Evolutionary conservation across 192 early-diverging fungal genomes (phyloP).

Genomic region (Coemansia sp.): DNA sequence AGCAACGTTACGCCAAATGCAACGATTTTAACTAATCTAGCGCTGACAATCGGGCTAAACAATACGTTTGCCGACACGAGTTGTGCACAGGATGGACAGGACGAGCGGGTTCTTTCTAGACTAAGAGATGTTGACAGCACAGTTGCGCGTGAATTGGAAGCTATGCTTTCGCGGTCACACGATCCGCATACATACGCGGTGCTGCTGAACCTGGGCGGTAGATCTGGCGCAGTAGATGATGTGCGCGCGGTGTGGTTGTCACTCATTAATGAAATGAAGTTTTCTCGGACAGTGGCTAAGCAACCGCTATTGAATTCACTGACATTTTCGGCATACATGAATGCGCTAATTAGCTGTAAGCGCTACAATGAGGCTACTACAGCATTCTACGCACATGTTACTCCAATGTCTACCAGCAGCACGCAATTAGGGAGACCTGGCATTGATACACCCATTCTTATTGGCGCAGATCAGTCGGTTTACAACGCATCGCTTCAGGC

Average conservation of each 20-base stretch:
- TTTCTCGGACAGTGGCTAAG: background rate
- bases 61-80: conserved; percentile 7
- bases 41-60: conserved; percentile 35
- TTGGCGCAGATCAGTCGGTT: conserved; percentile 16
- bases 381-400: conserved; percentile 25
- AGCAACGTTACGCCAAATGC: conserved; percentile 18
- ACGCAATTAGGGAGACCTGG: background rate
- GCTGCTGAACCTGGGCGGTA: conserved; percentile 21
- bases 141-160: conserved; percentile 26
- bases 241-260: conserved; percentile 31
- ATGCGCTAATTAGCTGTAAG: conserved; percentile 32
- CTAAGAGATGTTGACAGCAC: conserved; percentile 2
- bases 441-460: conserved; percentile 7
- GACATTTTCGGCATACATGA: conserved; percentile 41
- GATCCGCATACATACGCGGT: conserved; percentile 37
- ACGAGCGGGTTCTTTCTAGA: background rate
- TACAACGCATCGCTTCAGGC: conserved; percentile 37
- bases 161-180: conserved; percentile 16
- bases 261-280: conserved; percentile 16
- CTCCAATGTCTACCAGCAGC: background rate
- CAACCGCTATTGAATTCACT: conserved; percentile 26
- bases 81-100: background rate
- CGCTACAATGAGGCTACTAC: conserved; percentile 25
- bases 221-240: conserved; percentile 12
- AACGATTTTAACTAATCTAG: conserved; percentile 33